Base-by-base conservation (phyloP, 768 basidiomycete genomes). In the Nevesoporus exiguus region DNA sequence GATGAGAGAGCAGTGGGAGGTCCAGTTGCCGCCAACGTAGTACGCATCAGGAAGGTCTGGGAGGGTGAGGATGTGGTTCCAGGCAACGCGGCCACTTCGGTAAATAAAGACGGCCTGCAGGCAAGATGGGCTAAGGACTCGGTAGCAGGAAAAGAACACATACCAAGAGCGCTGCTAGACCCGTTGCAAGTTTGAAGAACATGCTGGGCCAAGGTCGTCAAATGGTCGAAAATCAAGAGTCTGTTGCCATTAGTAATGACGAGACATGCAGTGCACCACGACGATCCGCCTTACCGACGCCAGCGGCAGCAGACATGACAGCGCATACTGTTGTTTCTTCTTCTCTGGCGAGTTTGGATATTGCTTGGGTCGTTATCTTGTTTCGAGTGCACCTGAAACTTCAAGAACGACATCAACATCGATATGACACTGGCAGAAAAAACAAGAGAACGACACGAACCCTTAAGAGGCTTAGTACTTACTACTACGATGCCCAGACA, bases 31-130 rank as follows among this genome's bases (percentile, higher is more conserved):
- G 5, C 71, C 72, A 5, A 71, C 70, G 55, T 82, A 78, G 66
- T 85, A 82, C 3, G 76, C 79, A 3, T 56, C 58, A 6, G 85
- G 79, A 21, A 83, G 74, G 2, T 70, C 49, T n/a, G 79, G 72
- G 31, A 69, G 68, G 22, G 62, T 63, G 47, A 84, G 51, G 27
- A 83, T 70, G 39, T 66, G 56, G 61, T 81, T 75, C 54, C 70
- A 72, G 25, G 67, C 56, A n/a, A 76, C 52, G 24, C 67, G 69
- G 21, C 76, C 77, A 49, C 68, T 79, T 42, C 79, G 75, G 65
- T 77, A 83, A 56, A 73, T 55, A 44, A 78, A 58, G 30, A 76
- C 40, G 21, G 76, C 73, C 82, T 84, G 27, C 15, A 19, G 0
- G 15, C 8, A 5, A 36, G 27, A 6, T 17, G 29, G 14, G 41